Conservation (phyloP, 1,284 basidiomycete species). For the Pyrrhoderma lamaoense region DNA sequence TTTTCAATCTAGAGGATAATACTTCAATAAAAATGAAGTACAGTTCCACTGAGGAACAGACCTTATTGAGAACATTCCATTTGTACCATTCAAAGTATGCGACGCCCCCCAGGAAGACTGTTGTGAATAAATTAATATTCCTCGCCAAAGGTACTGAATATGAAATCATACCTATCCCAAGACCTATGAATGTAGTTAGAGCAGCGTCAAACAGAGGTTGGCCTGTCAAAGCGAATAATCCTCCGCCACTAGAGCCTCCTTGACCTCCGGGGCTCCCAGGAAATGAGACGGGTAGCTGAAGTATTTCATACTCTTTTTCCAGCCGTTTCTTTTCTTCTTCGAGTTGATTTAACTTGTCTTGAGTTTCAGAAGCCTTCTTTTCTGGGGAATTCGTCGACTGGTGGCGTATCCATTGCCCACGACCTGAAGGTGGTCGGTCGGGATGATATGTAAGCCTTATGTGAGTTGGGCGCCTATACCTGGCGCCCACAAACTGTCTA, state of each 20-base stretch:
- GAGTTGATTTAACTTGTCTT: too few relatives aligned
- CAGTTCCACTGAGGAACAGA: constrained; percentile 29
- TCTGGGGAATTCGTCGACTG: too few relatives aligned
- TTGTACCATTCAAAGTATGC: constrained; percentile 76
- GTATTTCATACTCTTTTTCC: constrained; percentile 10
- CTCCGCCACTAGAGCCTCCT: constrained; percentile 15
- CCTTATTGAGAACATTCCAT: constrained; percentile 66
- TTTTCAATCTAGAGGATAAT: constrained; percentile 62
- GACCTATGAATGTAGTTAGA: constrained; percentile 51
- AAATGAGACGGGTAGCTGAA: constrained; percentile 13
- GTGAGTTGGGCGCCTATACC: too few relatives aligned
- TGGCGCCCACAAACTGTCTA: too few relatives aligned
- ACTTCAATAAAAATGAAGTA: too few relatives aligned
- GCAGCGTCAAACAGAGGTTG: constrained; percentile 41
- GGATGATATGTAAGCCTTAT: too few relatives aligned
- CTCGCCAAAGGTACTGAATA: constrained; percentile 3
- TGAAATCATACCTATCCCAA: constrained; percentile 41
- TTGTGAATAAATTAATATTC: background rate
- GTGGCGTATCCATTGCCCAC: too few relatives aligned
- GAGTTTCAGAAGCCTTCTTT: too few relatives aligned
- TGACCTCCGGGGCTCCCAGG: constrained; percentile 15
- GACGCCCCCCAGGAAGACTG: constrained; percentile 65
- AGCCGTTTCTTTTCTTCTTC: too few relatives aligned
- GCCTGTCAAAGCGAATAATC: constrained; percentile 15
- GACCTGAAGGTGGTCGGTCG: too few relatives aligned